Evolutionary conservation across 1,139 yeast genomes (phyloP), one percentile per base, ranked within the genome.

Genomic region (Lodderomyces metapsilosis): DNA sequence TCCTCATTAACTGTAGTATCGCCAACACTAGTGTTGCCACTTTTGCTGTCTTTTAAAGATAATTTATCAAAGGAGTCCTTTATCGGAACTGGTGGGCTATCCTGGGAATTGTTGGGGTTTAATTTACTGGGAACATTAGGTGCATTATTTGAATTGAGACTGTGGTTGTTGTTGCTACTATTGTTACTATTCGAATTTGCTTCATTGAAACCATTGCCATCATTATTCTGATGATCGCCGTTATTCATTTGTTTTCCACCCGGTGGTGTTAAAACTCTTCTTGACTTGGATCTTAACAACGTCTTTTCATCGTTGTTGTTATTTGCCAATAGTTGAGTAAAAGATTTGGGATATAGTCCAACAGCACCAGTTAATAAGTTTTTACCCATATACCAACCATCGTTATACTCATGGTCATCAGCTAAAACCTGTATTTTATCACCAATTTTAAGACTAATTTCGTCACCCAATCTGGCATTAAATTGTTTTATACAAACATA

Each of bases 301-400:
- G 59, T 50, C 21, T 53, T 43, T 24, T 53, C 46, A 6, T 44
- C 46, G 27, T 13, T 28, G 8, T 37, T 27, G 32, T 54, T 48
- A 25, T 56, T 58, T 20, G 46, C 58, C 31, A 69, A 57, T 4
- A 71, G 54, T 52, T 79, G 82, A 1, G 94, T 87, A 58, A 91
- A 92, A 10, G 88, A 79, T 55, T 84, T 86, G 9, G 98, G 98
- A 57, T 88, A 92, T 36, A 92, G 68, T 0, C 98, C 98, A 9
- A 87, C 89, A 45, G 78, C 76, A 39, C 78, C 77, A 0, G 91
- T 82, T 37, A 76, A 58, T 41, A 87, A 60, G 52, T 91, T 89
- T 48, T 83, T 82, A 8, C 98, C 96, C 84, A 70, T 70, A 56
- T 84, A 92, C 99, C 99, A 92, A n/a, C 98, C 98, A 61, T 92